Conservation (phyloP, 108 stramenopile genomes). For the Nannochloropsis oceanica region DNA sequence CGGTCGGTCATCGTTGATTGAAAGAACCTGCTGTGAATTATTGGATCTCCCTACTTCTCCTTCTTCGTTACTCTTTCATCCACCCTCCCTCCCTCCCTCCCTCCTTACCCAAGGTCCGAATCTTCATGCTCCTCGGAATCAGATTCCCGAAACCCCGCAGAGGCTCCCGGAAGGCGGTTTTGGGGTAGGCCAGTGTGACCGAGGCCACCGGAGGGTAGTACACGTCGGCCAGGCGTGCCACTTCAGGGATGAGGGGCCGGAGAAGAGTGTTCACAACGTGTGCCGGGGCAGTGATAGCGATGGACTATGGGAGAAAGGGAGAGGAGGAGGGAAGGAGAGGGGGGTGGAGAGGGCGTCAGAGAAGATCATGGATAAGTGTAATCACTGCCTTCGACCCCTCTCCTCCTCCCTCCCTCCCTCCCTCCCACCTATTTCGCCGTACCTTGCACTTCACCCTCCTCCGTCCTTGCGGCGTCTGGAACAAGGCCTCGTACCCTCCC, state of each 20-base stretch:
- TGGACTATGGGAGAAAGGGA: constrained; percentile 38
- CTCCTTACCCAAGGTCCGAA: background rate
- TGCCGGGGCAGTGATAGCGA: constrained; percentile 67
- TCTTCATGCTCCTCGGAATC: constrained; percentile 54
- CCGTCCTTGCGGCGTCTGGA: constrained; percentile 48
- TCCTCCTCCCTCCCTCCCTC: background rate
- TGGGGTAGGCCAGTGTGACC: constrained; percentile 80
- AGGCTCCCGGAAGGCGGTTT: constrained; percentile 67
- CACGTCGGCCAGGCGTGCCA: constrained; percentile 54
- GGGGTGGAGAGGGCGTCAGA: background rate
- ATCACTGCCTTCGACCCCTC: background rate
- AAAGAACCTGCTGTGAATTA: too few species aligned
- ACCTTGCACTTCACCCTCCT: background rate
- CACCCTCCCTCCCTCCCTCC: background rate
- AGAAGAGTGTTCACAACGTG: constrained; percentile 47
- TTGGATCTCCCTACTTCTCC: background rate
- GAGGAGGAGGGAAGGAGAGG: background rate
- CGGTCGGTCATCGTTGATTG: too few species aligned
- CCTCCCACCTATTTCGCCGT: background rate
- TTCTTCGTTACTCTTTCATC: background rate
- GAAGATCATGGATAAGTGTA: background rate
- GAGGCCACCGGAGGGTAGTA: constrained; percentile 85
- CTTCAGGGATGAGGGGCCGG: constrained; percentile 55
- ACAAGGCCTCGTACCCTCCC: constrained; percentile 45
- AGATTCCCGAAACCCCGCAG: constrained; percentile 77